Percentiles rank a stretch among this genome's conserved stretches.
phyloP scores from a whole-genome alignment of 2,329 filamentous ascomycete species.

The Penicillium sp. region DNA sequence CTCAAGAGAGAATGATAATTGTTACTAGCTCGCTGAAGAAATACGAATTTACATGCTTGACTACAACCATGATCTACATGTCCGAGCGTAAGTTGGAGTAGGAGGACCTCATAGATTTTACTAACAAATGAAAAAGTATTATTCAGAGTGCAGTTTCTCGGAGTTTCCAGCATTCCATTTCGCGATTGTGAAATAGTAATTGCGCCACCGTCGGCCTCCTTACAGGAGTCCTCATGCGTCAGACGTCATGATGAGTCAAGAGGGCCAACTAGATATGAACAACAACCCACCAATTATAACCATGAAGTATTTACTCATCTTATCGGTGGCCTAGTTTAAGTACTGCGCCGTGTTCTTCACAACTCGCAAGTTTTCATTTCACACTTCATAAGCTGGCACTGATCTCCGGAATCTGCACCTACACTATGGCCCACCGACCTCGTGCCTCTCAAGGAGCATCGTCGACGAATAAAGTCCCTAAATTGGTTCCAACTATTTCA shows the following conservation, averaged over 20 bases:
- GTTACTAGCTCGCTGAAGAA: not conserved
- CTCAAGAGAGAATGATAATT: not conserved
- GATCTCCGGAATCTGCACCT: not conserved
- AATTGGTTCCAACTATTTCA: not conserved
- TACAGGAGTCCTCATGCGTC: not conserved
- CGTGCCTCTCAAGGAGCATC: constrained; percentile 8
- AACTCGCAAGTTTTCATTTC: not conserved
- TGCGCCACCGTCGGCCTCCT: not conserved
- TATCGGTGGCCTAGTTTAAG: not conserved
- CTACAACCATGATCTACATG: not conserved
- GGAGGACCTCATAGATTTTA: not conserved
- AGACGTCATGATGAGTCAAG: not conserved
- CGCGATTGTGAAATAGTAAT: not conserved
- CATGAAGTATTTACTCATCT: not conserved
- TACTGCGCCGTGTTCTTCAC: not conserved
- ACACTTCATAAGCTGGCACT: not conserved
- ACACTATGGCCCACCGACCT: not conserved
- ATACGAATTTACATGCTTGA: not conserved
- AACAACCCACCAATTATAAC: not conserved
- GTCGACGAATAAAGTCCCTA: not conserved
- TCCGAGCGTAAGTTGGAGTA: not conserved
- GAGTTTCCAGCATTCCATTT: not conserved
- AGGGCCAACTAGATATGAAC: not conserved
- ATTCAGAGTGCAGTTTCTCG: not conserved
- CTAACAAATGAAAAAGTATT: not conserved